Evolutionary conservation across 768 basidiomycete species (phyloP), one percentile per base, ranked within the genome.

Genomic region (Kwoniella dejecticola): DNA sequence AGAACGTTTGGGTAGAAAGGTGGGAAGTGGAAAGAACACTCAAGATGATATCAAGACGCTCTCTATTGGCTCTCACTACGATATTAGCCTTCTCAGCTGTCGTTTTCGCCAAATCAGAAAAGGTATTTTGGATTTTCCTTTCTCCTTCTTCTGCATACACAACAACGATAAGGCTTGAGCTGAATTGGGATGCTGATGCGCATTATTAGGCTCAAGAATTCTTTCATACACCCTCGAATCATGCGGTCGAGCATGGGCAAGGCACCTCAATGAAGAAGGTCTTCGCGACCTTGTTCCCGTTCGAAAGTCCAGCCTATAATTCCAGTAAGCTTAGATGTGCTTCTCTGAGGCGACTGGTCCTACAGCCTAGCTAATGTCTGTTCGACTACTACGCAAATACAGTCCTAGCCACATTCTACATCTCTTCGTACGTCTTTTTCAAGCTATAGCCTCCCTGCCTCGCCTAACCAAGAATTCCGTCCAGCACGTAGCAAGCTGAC

Each of bases 401-500:
- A 53, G 85, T 96, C 57, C 83, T 94, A 27, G 92, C 89, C 64
- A 94, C 92, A 19, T 92, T 94, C 83, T 94, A 94, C 82, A 94
- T 94, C 80, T 92, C 90, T 83, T 94, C 91, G 91, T 93, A 77
- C 74, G 90, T 84, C 49, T 17, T n/a, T 15, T 21, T 23, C 12
- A 12, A 33, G 23, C 46, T 41, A 17, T 30, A 12, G 4, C n/a
- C 44, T n/a, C n/a, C n/a, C n/a, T n/a, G n/a, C n/a, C n/a, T n/a
- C 63, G 53, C 54, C 62, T 64, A 1, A 30, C 26, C 2, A n/a
- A 11, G 4, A 23, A 56, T 59, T 41, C 44, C 17, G 48, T n/a
- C 56, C 53, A 52, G 41, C 52, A n/a, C 19, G 41, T 13, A 42
- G 12, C n/a, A 6, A 42, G 19, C 41, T 12, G 19, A 42, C 41